These are phyloP conservation scores for Stachybotrys echinatus DNA, from an alignment of 2,329 filamentous ascomycete species.

Conservation along the genomic window DNA sequence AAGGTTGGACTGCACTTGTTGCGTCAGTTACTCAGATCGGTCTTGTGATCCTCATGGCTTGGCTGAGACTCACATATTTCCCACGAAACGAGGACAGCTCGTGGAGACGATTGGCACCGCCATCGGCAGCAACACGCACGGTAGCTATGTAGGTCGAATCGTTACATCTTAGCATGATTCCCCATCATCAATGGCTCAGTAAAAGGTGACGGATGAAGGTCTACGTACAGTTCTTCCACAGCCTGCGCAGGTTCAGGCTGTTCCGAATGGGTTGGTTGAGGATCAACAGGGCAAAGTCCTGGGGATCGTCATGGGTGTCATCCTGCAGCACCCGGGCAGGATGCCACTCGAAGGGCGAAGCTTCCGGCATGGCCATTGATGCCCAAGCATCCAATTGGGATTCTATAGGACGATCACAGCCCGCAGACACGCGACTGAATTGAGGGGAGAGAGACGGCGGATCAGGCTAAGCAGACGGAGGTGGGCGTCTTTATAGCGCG, in stretches of 20 bases:
- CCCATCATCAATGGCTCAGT: too few relatives aligned
- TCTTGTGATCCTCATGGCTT: neutral
- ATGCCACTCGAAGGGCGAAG: constrained; percentile 29
- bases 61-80: constrained; percentile 32
- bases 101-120: constrained; percentile 75
- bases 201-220: neutral
- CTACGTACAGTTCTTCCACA: constrained; percentile 44
- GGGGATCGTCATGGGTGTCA: constrained; percentile 15
- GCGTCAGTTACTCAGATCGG: neutral
- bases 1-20: constrained; percentile 45
- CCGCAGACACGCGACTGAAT: neutral
- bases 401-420: neutral
- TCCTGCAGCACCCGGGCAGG: constrained; percentile 30
- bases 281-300: constrained; percentile 40
- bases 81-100: constrained; percentile 35
- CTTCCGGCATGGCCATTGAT: constrained; percentile 12
- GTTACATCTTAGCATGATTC: constrained; percentile 11
- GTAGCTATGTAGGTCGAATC: constrained; percentile 40
- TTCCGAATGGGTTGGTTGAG: constrained; percentile 47
- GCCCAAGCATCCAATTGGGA: neutral
- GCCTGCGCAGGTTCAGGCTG: constrained; percentile 38
- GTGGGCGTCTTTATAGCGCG: neutral
- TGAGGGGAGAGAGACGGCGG: neutral
- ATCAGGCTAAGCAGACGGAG: neutral
- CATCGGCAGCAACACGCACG: constrained; percentile 78